Conservation (phyloP, 306 rosid species). For the Herpetospermum pedunculosum region DNA sequence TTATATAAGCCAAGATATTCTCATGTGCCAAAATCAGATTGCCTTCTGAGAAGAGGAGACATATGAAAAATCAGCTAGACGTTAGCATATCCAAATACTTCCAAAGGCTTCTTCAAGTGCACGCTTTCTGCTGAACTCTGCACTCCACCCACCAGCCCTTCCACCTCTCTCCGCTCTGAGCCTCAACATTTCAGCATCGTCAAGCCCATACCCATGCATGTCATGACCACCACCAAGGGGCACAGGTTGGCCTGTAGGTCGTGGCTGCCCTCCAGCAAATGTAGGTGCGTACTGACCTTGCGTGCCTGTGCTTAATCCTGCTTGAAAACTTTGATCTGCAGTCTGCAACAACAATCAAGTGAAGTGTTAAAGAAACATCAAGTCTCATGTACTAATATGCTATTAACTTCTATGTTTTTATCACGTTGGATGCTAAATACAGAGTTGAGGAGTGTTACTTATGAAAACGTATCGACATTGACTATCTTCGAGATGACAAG, state of each 20-base stretch:
- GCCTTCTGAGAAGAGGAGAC: not conserved
- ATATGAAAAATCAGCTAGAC: not conserved
- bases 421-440: not conserved
- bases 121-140: slow-evolving; percentile 58
- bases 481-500: too few species aligned
- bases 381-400: not conserved
- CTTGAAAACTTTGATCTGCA: slow-evolving; percentile 42
- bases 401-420: not conserved
- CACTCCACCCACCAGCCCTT: slow-evolving; percentile 84
- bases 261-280: slow-evolving; percentile 69
- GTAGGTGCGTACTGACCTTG: slow-evolving; percentile 91
- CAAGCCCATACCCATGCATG: slow-evolving; percentile 40
- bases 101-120: slow-evolving; percentile 87
- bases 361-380: not conserved
- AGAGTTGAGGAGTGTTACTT: not conserved
- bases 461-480: not conserved
- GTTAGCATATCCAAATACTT: slow-evolving; percentile 64
- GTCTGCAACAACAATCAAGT: slow-evolving; percentile 26
- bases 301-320: slow-evolving; percentile 38
- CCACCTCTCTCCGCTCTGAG: slow-evolving; percentile 61
- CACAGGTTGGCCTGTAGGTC: slow-evolving; percentile 72
- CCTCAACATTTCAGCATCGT: slow-evolving; percentile 52
- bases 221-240: slow-evolving; percentile 55
- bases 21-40: not conserved
- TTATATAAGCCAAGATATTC: not conserved